A percentile compares a stretch with the other conserved stretches of the same genome.
Evolutionary conservation across 1,139 yeast genomes (phyloP).

Genomic region (Candida smagusa): DNA sequence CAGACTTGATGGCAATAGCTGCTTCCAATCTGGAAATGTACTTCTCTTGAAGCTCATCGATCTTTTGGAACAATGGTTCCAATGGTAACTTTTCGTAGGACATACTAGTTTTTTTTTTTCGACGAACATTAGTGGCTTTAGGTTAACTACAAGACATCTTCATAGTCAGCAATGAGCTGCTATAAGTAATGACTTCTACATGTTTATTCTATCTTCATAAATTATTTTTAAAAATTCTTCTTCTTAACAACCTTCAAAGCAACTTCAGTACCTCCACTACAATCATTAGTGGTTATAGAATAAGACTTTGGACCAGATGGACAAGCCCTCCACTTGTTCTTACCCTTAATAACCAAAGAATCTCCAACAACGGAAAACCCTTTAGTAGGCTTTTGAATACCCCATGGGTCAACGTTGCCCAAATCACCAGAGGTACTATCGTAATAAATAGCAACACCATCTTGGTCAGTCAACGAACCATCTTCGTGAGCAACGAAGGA

Average conservation of each 20-base stretch:
- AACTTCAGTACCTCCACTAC: slow-evolving; percentile 27
- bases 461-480: slow-evolving; percentile 26
- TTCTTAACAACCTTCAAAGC: slow-evolving; percentile 15
- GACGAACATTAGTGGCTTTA: not conserved
- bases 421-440: slow-evolving; percentile 26
- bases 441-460: slow-evolving; percentile 23
- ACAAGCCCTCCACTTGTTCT: slow-evolving; percentile 22
- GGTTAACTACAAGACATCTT: no score
- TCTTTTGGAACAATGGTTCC: slow-evolving; percentile 51
- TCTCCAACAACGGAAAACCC: slow-evolving; percentile 23
- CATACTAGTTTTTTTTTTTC: not conserved
- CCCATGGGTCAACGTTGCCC: slow-evolving; percentile 28
- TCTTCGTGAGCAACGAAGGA: slow-evolving; percentile 21
- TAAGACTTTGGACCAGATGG: slow-evolving; percentile 23
- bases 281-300: slow-evolving; percentile 24
- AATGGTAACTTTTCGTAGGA: slow-evolving; percentile 41
- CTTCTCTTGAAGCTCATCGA: slow-evolving; percentile 67
- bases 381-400: slow-evolving; percentile 20
- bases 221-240: slow-evolving; percentile 6
- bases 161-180: no score
- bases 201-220: no score
- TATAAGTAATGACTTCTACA: no score
- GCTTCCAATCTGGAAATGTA: slow-evolving; percentile 66
- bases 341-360: slow-evolving; percentile 20
- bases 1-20: slow-evolving; percentile 93